Percentiles rank a stretch among this genome's conserved stretches.
These are phyloP conservation scores for Leccinum fuscescens DNA, from an alignment of 1,284 basidiomycete species.

Conservation along the genomic window DNA sequence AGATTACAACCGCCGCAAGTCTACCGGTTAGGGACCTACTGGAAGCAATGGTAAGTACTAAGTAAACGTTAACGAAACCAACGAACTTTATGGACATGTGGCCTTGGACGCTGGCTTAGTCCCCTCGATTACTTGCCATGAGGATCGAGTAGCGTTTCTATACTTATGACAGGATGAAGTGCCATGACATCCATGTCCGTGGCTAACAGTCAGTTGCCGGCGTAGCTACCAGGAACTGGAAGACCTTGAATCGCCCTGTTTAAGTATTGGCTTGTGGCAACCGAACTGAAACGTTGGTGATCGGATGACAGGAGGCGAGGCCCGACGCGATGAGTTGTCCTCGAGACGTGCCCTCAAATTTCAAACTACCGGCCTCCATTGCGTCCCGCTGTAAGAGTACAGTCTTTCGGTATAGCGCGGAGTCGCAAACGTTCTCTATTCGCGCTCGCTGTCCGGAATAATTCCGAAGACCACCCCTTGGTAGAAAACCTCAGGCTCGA, in stretches of 20 bases:
- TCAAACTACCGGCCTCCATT: neutral
- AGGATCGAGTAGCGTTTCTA: neutral
- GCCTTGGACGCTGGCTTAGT: neutral
- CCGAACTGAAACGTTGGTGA: slow-evolving; percentile 1
- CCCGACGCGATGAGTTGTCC: neutral
- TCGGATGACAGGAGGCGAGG: neutral
- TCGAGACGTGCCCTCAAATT: neutral
- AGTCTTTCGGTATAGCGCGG: neutral
- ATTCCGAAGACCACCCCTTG: neutral
- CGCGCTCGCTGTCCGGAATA: neutral
- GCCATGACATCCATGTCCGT: neutral
- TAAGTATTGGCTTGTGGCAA: neutral
- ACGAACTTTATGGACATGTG: neutral
- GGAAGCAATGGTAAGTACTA: neutral
- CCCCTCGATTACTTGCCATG: neutral
- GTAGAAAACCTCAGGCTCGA: neutral
- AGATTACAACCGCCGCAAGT: neutral
- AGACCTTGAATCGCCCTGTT: neutral
- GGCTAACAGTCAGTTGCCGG: neutral
- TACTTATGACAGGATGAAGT: neutral
- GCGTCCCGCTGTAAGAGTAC: neutral
- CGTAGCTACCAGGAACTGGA: neutral
- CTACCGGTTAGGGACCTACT: neutral
- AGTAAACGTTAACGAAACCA: neutral
- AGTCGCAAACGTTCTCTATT: neutral